Evolutionary conservation across 768 basidiomycete genomes (phyloP), one percentile per base, ranked within the genome.

Genomic region (Pisolithus orientalis): DNA sequence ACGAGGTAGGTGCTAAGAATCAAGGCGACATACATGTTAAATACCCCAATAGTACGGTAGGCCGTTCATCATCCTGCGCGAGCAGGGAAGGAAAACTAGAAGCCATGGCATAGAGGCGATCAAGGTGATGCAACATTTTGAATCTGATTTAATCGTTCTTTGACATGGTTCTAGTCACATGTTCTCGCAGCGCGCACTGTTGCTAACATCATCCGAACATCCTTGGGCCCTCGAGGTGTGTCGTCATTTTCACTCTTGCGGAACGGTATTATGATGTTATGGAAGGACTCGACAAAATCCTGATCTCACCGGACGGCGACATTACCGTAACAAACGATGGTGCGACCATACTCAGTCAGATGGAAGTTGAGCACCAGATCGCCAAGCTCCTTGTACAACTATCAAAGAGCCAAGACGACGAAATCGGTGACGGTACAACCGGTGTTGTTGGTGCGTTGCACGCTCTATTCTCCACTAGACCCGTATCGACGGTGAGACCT

Each of bases 321-420:
- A 98, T 99, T 63, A 98, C 94, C 31, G 95, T 98, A 37, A 98
- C 96, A 13, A 99, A 99, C 71, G 96, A 99, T 71, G 96, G 96
- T 47, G 96, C 96, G 6, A 99, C 96, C 24, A 99, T 99, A 60
- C 76, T 99, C 52, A 83, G 93, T 24, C 95, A 97, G 75, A 97
- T 99, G 94, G 92, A 96, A 69, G 94, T 98, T 48, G 95, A 98
- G 64, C 95, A 99, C 67, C 95, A 95, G 74, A 95, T 99, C 64
- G 96, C 96, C 54, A 99, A 96, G 72, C 80, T 99, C 43, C 80
- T 99, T 32, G 96, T 99, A 2, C 90, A 97, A 65, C 77, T 98
- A 39, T 94, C 92, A 16, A 95, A 94, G 76, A 93, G 90, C 67
- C 96, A 99, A 74, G 96, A 99, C 68, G 96, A 99, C 69, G 96